Percentiles rank a stretch among this genome's conserved stretches.
phyloP scores from a whole-genome alignment of 2,329 filamentous ascomycete species.

The Alternaria incomplexa region DNA sequence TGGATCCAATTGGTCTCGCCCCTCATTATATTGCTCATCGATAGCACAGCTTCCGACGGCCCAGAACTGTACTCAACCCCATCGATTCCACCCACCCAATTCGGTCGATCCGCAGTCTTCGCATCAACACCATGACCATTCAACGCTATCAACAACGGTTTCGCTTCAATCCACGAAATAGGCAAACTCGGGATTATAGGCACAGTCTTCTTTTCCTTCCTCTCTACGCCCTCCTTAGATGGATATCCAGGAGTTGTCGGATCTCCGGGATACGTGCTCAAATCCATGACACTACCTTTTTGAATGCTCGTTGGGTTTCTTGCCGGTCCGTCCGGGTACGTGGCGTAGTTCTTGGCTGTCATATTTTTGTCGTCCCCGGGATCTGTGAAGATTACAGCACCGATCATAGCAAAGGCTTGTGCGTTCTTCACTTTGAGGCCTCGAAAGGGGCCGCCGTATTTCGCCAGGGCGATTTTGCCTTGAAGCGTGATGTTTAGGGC shows the following conservation, averaged over 20 bases:
- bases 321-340: constrained; percentile 27
- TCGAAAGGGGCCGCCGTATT: constrained; percentile 53
- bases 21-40: constrained; percentile 71
- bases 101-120: constrained; percentile 41
- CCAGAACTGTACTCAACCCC: constrained; percentile 41
- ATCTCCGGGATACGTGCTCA: constrained; percentile 61
- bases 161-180: constrained; percentile 79
- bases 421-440: constrained; percentile 57
- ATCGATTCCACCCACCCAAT: constrained; percentile 41
- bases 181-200: constrained; percentile 85
- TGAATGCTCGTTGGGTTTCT: constrained; percentile 53
- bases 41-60: constrained; percentile 54
- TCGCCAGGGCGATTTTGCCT: constrained; percentile 55
- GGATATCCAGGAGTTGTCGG: constrained; percentile 66
- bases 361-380: constrained; percentile 49
- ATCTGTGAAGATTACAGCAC: constrained; percentile 53
- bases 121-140: constrained; percentile 77
- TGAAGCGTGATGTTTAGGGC: constrained; percentile 51
- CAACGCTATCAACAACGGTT: constrained; percentile 81
- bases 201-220: constrained; percentile 62
- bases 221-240: constrained; percentile 81
- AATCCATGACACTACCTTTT: constrained; percentile 61
- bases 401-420: constrained; percentile 52
- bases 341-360: constrained; percentile 41
- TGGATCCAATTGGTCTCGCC: constrained; percentile 79